Percentiles rank a stretch among this genome's conserved stretches.
Conservation (phyloP, 2,329 filamentous ascomycete species). For the Knoxdaviesia proteae region DNA sequence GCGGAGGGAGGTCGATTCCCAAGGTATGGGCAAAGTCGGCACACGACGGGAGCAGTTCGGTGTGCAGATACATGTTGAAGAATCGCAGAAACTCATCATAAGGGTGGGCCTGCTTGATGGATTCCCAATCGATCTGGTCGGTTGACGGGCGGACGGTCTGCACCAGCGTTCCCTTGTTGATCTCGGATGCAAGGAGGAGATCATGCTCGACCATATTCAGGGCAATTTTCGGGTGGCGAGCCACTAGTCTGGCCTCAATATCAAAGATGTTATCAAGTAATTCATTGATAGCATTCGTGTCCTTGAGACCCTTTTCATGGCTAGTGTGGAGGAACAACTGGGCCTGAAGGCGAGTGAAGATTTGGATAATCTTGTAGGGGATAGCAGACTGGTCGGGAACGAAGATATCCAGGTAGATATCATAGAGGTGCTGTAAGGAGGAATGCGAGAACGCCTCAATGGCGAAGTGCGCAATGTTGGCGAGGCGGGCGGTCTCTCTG, state of each 20-base stretch:
- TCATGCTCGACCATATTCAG: background rate
- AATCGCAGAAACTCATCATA: conserved; percentile 10
- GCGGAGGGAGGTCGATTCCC: conserved; percentile 14
- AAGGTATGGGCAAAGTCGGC: conserved; percentile 14
- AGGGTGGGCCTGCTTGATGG: background rate
- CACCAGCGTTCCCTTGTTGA: background rate
- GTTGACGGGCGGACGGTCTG: background rate
- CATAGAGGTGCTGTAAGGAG: conserved; percentile 22
- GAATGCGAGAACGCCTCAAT: conserved; percentile 19
- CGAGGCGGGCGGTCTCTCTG: no score
- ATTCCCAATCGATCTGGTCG: background rate
- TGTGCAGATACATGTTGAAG: conserved; percentile 13
- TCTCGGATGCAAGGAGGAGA: background rate
- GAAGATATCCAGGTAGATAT: conserved; percentile 22
- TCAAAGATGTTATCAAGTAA: conserved; percentile 4
- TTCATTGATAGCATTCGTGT: background rate
- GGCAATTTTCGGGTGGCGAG: conserved; percentile 1
- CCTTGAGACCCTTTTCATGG: background rate
- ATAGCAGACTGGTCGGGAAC: conserved; percentile 6
- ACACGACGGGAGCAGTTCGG: conserved; percentile 12
- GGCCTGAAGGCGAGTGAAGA: conserved; percentile 4
- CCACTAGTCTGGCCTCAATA: conserved; percentile 2
- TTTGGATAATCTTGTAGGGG: conserved; percentile 4
- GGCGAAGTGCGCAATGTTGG: conserved; percentile 24
- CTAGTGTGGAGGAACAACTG: conserved; percentile 4